Base-by-base conservation (phyloP, 257 asterid species). In the Buddleja alternifolia region DNA sequence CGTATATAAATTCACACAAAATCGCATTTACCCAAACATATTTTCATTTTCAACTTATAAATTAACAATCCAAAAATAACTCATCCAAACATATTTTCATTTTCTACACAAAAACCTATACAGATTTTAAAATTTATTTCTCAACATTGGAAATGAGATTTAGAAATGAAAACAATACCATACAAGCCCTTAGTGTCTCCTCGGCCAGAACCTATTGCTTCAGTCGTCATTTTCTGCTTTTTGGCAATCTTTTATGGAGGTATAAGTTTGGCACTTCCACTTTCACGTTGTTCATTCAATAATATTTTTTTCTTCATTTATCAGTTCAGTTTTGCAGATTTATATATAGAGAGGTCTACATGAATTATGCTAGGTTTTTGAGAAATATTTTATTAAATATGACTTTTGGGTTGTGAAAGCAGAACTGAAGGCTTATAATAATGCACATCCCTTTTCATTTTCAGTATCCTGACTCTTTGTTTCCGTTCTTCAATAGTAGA, bases 221-320 rank as follows among this genome's bases (percentile, higher is more conserved):
- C 57, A 60, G 46, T 25, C 39, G 46, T 47, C 29, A 34, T 37
- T 70, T 14, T 70, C 20, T 40, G 17, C 42, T n/a, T 23, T 45
- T 23, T 32, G 23, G 0, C 1, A 25, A 6, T 51, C 2, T 2
- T 2, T 29, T 29, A 5, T 29, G 34, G 3, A 29, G 34, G 34
- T 29, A 5, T 29, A 29, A 5, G 34, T 29, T 29, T 5, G 5
- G 34, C 34, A 29, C 34, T 19, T 51, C 57, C 32, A 51, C 32
- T 20, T 51, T 51, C 32, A 6, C 1, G 58, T 16, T 63, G 10
- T 24, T 44, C 45, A 45, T 9, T 63, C 15, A 45, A 24, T 9
- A 45, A 6, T 11, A 37, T 19, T 21, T 21, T 42, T 61, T 44
- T 21, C n/a, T n/a, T n/a, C n/a, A n/a, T n/a, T n/a, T n/a, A n/a